phyloP scores from a whole-genome alignment of 306 rosid genomes.

The Cicer bijugum region DNA sequence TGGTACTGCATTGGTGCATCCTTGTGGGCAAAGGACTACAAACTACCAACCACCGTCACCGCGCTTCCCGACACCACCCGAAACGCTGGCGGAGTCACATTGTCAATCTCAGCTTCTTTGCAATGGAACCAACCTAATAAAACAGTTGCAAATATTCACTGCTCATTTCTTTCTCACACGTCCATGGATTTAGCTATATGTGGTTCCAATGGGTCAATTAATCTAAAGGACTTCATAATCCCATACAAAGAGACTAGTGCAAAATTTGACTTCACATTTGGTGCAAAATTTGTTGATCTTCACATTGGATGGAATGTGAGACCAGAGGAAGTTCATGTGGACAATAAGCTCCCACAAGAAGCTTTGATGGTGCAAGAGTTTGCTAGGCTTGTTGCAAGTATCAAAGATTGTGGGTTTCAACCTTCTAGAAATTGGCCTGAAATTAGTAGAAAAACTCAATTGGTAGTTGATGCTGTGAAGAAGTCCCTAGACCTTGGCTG shows the following conservation, averaged over 20 bases:
- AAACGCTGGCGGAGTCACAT: slow-evolving; percentile 63
- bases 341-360: slow-evolving; percentile 68
- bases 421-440: slow-evolving; percentile 68
- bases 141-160: slow-evolving; percentile 63
- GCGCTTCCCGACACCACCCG: slow-evolving; percentile 59
- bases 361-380: slow-evolving; percentile 76
- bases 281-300: slow-evolving; percentile 67
- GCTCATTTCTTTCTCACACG: slow-evolving; percentile 68
- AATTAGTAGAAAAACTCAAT: slow-evolving; percentile 69
- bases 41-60: slow-evolving; percentile 58
- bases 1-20: slow-evolving; percentile 84
- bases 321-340: slow-evolving; percentile 61
- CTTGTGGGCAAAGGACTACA: slow-evolving; percentile 73
- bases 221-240: slow-evolving; percentile 64
- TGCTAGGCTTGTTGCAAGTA: slow-evolving; percentile 54
- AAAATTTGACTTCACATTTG: slow-evolving; percentile 54
- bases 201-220: slow-evolving; percentile 62
- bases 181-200: slow-evolving; percentile 70
- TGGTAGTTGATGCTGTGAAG: slow-evolving; percentile 72
- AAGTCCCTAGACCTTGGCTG: slow-evolving; percentile 68
- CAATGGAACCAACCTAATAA: slow-evolving; percentile 59
- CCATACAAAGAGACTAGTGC: slow-evolving; percentile 65
- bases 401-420: slow-evolving; percentile 45
- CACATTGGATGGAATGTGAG: slow-evolving; percentile 65
- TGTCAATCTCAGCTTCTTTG: slow-evolving; percentile 65